Conservation (phyloP, 2,329 filamentous ascomycete genomes). For the Fusarium sp. region DNA sequence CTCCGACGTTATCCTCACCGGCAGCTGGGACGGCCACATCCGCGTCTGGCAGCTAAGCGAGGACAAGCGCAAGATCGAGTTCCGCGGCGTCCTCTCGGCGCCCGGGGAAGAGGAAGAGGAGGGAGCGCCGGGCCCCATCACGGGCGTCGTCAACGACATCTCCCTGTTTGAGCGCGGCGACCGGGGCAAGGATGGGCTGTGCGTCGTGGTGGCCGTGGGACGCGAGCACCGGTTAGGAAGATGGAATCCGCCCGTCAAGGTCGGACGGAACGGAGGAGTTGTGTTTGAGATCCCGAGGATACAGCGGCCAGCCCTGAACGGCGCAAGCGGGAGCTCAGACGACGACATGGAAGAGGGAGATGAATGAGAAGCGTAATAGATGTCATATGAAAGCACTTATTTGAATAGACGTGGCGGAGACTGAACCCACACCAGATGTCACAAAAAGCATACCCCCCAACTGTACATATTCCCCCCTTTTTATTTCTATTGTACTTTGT, state of each 20-base stretch:
- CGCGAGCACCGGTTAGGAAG: slow-evolving; percentile 88
- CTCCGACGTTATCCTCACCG: slow-evolving; percentile 89
- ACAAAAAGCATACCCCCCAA: slow-evolving; percentile 25
- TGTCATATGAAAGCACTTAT: slow-evolving; percentile 25
- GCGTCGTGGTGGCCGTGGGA: slow-evolving; percentile 86
- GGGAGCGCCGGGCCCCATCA: slow-evolving; percentile 58
- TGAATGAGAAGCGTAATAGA: slow-evolving; percentile 44
- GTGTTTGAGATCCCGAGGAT: slow-evolving; percentile 82
- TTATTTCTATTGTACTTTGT: not conserved
- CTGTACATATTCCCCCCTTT: not conserved
- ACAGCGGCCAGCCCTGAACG: slow-evolving; percentile 50
- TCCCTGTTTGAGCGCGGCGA: slow-evolving; percentile 88
- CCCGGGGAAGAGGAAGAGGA: slow-evolving; percentile 45
- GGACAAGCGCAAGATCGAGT: slow-evolving; percentile 83
- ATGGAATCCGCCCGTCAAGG: slow-evolving; percentile 76
- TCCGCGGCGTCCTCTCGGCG: slow-evolving; percentile 74
- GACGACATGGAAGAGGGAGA: slow-evolving; percentile 41
- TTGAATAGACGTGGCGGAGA: slow-evolving; percentile 42
- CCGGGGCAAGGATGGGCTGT: slow-evolving; percentile 80
- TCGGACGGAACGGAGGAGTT: slow-evolving; percentile 81
- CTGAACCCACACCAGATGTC: slow-evolving; percentile 25
- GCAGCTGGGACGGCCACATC: slow-evolving; percentile 91
- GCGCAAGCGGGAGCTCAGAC: slow-evolving; percentile 45
- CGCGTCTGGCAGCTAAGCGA: slow-evolving; percentile 86
- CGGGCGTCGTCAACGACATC: slow-evolving; percentile 89